Percentiles rank a stretch among this genome's conserved stretches.
These are phyloP conservation scores for Fagus crenata DNA, from an alignment of 306 rosid genomes.

Conservation along the genomic window DNA sequence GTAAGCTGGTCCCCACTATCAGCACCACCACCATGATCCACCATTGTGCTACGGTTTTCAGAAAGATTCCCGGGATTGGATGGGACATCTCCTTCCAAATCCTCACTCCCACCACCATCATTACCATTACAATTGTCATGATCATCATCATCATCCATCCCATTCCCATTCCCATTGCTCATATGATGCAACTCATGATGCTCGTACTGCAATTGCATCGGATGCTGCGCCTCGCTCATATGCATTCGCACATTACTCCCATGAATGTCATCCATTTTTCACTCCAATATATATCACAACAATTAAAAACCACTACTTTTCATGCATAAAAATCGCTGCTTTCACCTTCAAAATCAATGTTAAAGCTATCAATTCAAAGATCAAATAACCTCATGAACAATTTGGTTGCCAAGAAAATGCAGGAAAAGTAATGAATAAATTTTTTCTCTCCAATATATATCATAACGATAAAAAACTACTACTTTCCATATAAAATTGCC, in stretches of 20 bases:
- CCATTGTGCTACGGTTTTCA: slow-evolving; percentile 38
- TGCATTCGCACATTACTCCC: slow-evolving; percentile 52
- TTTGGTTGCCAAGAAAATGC: not conserved
- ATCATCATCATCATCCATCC: slow-evolving; percentile 41
- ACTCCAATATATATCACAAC: not conserved
- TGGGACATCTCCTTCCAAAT: slow-evolving; percentile 47
- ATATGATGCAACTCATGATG: slow-evolving; percentile 57
- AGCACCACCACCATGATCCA: slow-evolving; percentile 44
- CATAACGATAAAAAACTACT: no score
- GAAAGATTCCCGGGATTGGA: slow-evolving; percentile 52
- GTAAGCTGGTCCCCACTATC: slow-evolving; percentile 67
- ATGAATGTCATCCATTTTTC: slow-evolving; percentile 55
- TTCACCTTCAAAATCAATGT: no score
- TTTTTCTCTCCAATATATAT: no score
- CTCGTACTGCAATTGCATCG: slow-evolving; percentile 49
- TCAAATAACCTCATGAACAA: no score
- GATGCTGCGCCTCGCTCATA: slow-evolving; percentile 48
- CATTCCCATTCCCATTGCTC: slow-evolving; percentile 63
- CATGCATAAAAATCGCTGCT: not conserved
- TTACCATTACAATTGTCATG: slow-evolving; percentile 43
- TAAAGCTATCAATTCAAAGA: no score
- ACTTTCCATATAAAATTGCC: no score
- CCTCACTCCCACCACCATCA: slow-evolving; percentile 46
- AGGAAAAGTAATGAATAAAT: not conserved
- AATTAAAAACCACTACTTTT: not conserved